Base-by-base conservation (phyloP, 1,284 basidiomycete species). In the Meira nashicola region DNA sequence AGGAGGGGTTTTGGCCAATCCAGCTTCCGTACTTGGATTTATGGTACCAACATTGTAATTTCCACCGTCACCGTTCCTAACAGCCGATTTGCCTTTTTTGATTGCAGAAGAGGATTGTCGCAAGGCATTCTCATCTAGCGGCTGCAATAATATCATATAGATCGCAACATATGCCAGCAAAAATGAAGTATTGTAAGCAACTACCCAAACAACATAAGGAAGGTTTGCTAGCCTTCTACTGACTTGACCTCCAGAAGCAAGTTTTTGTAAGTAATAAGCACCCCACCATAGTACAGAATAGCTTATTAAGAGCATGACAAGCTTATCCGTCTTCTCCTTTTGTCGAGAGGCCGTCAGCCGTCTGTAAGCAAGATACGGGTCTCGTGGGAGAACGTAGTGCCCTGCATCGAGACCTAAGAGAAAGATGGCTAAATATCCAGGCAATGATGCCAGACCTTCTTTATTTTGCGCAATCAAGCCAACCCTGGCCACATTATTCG, bases 391-490 rank as follows among this genome's bases (percentile, higher is more conserved):
- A 39, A 94, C 79, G 39, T 93, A 81, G 0, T 89, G 88, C 1
- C 93, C 94, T 0, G 85, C 82, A 1, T 89, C 87, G 10, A 94
- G 81, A 1, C 92, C 94, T 11, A 96, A 80, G 1, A 96, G 81
- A 74, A 93, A 92, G 60, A 98, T 87, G 0, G 91, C 84, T 8
- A 95, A 82, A 79, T 98, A 98, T 6, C 94, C 93, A 50, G 85
- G 80, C 25, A 96, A 82, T 3, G 88, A 92, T 21, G 87, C 83
- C 39, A 98, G 73, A 0, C 95, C 94, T 77, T 96, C 92, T 74
- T 95, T 96, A 80, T 98, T 97, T 40, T 86, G 84, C n/a, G 84
- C 86, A 37, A 94, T 65, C 3, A 93, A 44, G 5, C 9, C n/a
- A 6, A 12, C 7, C 17, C 48, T 19, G 14, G 8, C 9, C 2